Evolutionary conservation across 176 grass and related monocot genomes (phyloP), one percentile per base, ranked within the genome.

Genomic region (Oryza meyeriana): DNA sequence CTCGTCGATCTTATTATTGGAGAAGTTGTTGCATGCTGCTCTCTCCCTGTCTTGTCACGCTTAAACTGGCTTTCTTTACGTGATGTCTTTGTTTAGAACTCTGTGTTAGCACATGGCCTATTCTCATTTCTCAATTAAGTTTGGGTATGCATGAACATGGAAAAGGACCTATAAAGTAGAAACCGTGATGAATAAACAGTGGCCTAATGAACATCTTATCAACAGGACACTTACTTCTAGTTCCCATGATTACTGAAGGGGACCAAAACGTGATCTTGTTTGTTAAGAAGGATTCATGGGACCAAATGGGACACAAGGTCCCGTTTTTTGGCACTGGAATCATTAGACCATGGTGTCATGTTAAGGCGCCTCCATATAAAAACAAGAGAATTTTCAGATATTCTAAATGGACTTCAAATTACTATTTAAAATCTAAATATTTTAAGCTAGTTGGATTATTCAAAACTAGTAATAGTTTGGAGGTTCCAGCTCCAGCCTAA

Each of bases 21-120:
- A 18, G 47, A 1, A 18, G 50, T n/a, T 57, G 45, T 48, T 48
- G 16, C 1, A 10, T 57, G 18, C 18, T 33, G 7, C 52, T 55
- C 28, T 14, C 2, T 55, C 11, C 30, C 26, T 72, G 30, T 85
- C 75, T 52, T 38, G n/a, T 85, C 75, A 85, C 31, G 14, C n/a
- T 12, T 44, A 61, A 76, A 36, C 33, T 40, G 18, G 52, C 30
- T 64, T 48, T 64, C 16, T 34, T 48, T 74, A 8, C 0, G 4
- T 71, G 44, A 1, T 33, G 28, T 74, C 71, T 12, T 17, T 74
- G 44, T 74, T 50, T 32, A 73, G 8, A 1, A n/a, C 4, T 57
- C 40, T 30, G 25, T 18, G 39, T 44, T 71, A 17, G 69, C 69
- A 71, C 69, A 48, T 72, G 70, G 41, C 70, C 41, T 30, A 47